Evolutionary conservation across 1,139 yeast species (phyloP), one percentile per base, ranked within the genome.

Genomic region (Yamadazyma atlantica): DNA sequence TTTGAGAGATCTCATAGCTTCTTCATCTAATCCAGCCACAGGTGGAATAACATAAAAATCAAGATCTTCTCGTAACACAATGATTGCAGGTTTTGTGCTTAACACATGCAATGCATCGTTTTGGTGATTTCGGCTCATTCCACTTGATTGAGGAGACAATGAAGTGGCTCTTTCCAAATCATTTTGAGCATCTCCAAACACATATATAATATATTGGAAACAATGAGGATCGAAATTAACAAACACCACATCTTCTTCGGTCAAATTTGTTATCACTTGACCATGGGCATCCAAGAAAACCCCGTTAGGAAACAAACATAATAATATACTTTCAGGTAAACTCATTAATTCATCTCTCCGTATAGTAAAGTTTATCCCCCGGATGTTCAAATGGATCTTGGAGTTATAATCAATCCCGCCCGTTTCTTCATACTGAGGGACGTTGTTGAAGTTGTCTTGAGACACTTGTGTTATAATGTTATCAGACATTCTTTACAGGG

Each of bases 11-110:
- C 78, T 75, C 74, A 89, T 81, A 36, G 71, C 69, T 21, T 73
- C 79, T 21, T 60, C 62, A 37, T 58, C 53, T 33, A 78, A 60
- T 1, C 84, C 84, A 3, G 68, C 58, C 7, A 64, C 59, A 2
- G 90, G 88, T 0, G 97, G 95, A 19, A 92, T 81, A 42, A 95
- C 87, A 60, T 90, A 94, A 62, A 79, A 94, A 58, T 94, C 98
- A 49, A 94, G 71, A 58, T 94, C 98, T 60, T 94, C 99, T 44
- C 97, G 73, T 40, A 94, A 70, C 3, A 92, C 97, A 42, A 94
- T 89, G 33, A 94, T 84, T 0, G 96, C 88, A 0, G 98, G 97
- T 51, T 88, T 85, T 40, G 80, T 81, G 49, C 79, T 81, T 44
- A 90, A 67, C 3, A 87, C 78, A 38, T 80, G 60, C 12, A 58